Percentiles rank a stretch among this genome's conserved stretches.
Conservation (phyloP, 768 basidiomycete species). For the Phlebiopsis gigantea region DNA sequence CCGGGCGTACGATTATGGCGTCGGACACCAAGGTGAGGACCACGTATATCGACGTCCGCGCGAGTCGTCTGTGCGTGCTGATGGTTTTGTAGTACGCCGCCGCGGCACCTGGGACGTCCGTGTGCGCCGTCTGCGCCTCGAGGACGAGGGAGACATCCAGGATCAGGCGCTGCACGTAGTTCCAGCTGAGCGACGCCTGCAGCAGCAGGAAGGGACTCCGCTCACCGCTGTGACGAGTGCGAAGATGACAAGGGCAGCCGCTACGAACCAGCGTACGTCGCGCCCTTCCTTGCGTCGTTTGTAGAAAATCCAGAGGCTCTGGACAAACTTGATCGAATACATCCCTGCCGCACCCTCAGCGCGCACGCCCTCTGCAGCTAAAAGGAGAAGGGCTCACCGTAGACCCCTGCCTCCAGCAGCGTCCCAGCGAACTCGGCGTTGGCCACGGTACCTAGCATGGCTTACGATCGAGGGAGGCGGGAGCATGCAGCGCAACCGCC, state of each 20-base stretch:
- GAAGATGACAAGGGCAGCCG: slow-evolving; percentile 6
- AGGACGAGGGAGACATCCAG: slow-evolving; percentile 22
- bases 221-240: slow-evolving; percentile 16
- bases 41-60: slow-evolving; percentile 23
- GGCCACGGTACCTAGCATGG: background rate
- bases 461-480: background rate
- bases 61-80: slow-evolving; percentile 15
- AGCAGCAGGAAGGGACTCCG: background rate
- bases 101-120: slow-evolving; percentile 14
- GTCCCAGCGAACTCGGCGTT: background rate
- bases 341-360: background rate
- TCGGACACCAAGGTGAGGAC: slow-evolving; percentile 19
- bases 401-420: background rate
- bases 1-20: background rate
- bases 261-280: slow-evolving; percentile 5
- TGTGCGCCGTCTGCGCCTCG: slow-evolving; percentile 20
- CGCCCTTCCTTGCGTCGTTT: background rate
- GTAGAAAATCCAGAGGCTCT: background rate
- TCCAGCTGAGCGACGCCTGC: background rate
- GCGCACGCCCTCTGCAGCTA: background rate
- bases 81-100: slow-evolving; percentile 18
- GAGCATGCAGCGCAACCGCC: background rate
- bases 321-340: background rate
- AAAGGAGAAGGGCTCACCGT: background rate
- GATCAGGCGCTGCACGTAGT: slow-evolving; percentile 18